Evolutionary conservation across 768 basidiomycete genomes (phyloP).

Genomic region (Russula virescens): DNA sequence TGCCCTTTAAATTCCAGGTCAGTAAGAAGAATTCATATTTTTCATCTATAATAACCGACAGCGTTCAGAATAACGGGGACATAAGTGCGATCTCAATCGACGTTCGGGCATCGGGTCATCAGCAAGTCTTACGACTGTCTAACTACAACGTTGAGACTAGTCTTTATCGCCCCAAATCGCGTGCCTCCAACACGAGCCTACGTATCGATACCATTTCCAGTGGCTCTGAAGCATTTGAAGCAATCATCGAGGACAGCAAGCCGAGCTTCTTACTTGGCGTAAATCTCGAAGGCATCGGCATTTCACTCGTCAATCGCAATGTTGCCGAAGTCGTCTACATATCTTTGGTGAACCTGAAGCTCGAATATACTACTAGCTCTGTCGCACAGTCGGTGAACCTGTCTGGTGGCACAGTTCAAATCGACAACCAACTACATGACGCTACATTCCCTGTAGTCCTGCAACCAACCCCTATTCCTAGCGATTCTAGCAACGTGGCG

Average conservation of each 20-base stretch:
- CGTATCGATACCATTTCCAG: slow-evolving; percentile 68
- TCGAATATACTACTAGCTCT: slow-evolving; percentile 78
- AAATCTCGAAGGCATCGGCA: slow-evolving; percentile 83
- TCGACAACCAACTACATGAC: slow-evolving; percentile 98
- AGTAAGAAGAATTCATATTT: slow-evolving; percentile 26
- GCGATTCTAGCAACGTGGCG: slow-evolving; percentile 66
- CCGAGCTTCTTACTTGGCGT: slow-evolving; percentile 63
- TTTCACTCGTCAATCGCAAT: slow-evolving; percentile 85
- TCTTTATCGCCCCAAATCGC: slow-evolving; percentile 74
- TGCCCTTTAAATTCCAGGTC: slow-evolving; percentile 84
- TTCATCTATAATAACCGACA: background rate
- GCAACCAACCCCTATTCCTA: slow-evolving; percentile 85
- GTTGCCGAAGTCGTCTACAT: slow-evolving; percentile 88
- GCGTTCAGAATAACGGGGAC: slow-evolving; percentile 45
- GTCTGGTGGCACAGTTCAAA: slow-evolving; percentile 80
- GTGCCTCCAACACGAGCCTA: slow-evolving; percentile 43
- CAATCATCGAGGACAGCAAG: slow-evolving; percentile 65
- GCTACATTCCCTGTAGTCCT: slow-evolving; percentile 91
- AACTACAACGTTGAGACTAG: slow-evolving; percentile 82
- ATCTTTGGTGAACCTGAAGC: slow-evolving; percentile 67
- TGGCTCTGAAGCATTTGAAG: slow-evolving; percentile 75
- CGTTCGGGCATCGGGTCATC: slow-evolving; percentile 81
- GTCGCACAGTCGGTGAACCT: slow-evolving; percentile 76
- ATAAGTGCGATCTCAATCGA: slow-evolving; percentile 78
- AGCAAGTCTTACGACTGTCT: slow-evolving; percentile 81